Percentiles rank a stretch among this genome's conserved stretches.
These are phyloP conservation scores for Poa annua DNA, from an alignment of 176 grass and related monocot genomes.

Conservation along the genomic window DNA sequence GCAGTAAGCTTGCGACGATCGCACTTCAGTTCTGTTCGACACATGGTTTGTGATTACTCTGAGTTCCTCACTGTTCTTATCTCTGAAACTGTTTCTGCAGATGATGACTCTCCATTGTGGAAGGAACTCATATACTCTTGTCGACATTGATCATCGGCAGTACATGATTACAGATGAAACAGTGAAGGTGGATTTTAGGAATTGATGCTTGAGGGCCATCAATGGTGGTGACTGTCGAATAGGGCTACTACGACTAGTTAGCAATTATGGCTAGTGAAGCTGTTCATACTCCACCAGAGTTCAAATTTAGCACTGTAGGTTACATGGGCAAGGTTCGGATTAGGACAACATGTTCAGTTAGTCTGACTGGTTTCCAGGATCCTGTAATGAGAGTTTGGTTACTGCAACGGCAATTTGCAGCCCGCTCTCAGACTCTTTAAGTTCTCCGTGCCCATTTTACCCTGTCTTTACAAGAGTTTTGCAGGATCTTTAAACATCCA, in stretches of 20 bases:
- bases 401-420: background rate
- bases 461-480: background rate
- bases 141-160: background rate
- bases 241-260: background rate
- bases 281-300: constrained; percentile 24
- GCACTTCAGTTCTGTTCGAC: background rate
- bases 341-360: background rate
- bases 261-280: background rate
- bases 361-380: background rate
- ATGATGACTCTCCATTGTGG: background rate
- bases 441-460: background rate
- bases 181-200: background rate
- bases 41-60: background rate
- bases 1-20: background rate
- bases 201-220: background rate
- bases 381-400: background rate
- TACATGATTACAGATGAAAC: background rate
- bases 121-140: background rate
- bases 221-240: background rate
- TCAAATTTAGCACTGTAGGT: background rate
- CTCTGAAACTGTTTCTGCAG: background rate
- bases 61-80: background rate
- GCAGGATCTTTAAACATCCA: background rate
- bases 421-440: background rate
- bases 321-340: background rate